These are phyloP conservation scores for Picocystis sp. DNA, from an alignment of 163 green algal genomes.

Conservation along the genomic window DNA sequence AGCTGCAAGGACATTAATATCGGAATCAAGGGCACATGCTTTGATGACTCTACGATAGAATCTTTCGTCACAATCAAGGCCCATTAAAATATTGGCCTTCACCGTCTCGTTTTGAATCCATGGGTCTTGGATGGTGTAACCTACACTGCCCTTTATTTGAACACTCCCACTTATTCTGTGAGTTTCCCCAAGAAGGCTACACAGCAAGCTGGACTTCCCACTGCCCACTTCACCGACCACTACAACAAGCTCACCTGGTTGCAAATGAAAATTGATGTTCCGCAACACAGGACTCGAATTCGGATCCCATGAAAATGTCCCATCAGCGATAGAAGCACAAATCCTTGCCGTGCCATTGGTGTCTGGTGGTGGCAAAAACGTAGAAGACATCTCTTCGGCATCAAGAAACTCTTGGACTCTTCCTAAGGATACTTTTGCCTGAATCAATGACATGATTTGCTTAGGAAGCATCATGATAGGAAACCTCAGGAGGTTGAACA, in stretches of 20 bases:
- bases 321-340: background rate
- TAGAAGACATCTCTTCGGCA: slow-evolving; percentile 12
- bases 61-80: slow-evolving; percentile 8
- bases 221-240: slow-evolving; percentile 47
- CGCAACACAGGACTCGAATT: background rate
- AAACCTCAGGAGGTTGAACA: slow-evolving; percentile 89
- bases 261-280: slow-evolving; percentile 19
- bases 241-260: slow-evolving; percentile 28
- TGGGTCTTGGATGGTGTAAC: slow-evolving; percentile 41
- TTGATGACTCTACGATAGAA: slow-evolving; percentile 10
- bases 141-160: slow-evolving; percentile 25
- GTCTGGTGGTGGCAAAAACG: slow-evolving; percentile 1
- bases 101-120: slow-evolving; percentile 66
- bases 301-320: slow-evolving; percentile 4
- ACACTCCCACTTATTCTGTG: slow-evolving; percentile 27
- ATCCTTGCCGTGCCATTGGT: background rate
- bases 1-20: slow-evolving; percentile 36
- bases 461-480: slow-evolving; percentile 56
- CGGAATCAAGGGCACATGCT: slow-evolving; percentile 15
- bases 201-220: slow-evolving; percentile 71
- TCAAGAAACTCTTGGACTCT: slow-evolving; percentile 32
- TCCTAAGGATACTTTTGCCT: slow-evolving; percentile 18
- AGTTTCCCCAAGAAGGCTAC: slow-evolving; percentile 80
- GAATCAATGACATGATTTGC: slow-evolving; percentile 15
- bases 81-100: slow-evolving; percentile 51